Conservation (phyloP, 257 asterid species). For the Nicotiana noctiflora region DNA sequence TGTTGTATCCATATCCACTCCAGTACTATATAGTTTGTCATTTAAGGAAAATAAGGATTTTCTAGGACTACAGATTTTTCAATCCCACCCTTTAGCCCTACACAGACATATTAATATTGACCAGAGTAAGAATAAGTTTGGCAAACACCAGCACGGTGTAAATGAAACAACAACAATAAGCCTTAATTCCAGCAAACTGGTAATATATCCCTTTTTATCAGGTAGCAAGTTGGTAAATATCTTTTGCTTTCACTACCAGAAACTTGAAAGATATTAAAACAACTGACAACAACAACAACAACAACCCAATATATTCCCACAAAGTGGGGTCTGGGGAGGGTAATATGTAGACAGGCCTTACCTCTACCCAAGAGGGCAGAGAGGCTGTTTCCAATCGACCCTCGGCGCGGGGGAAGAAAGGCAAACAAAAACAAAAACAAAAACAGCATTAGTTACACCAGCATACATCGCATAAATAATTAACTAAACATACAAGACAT, state of each 20-base stretch:
- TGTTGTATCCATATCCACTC: not conserved
- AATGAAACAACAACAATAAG: not conserved
- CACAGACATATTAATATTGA: not conserved
- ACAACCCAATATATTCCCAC: no score
- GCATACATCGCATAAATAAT: no score
- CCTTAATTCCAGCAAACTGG: not conserved
- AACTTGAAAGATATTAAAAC: not conserved
- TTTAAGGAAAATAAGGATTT: not conserved
- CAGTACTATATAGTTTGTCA: not conserved
- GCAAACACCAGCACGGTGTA: not conserved
- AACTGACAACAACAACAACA: no score
- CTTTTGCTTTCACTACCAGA: not conserved
- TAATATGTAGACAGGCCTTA: no score
- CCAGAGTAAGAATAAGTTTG: not conserved
- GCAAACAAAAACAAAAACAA: no score
- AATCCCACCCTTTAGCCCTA: not conserved
- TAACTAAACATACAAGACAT: no score
- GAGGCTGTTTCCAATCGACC: no score
- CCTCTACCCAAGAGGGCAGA: no score
- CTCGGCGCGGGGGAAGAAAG: no score
- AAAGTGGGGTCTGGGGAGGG: no score
- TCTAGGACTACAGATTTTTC: not conserved
- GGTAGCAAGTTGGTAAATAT: not conserved
- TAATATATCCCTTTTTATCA: not conserved
- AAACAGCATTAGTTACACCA: no score